Percentiles rank a stretch among this genome's conserved stretches.
phyloP scores from a whole-genome alignment of 2,329 filamentous ascomycete species.

The Phyllosticta citribraziliensis region DNA sequence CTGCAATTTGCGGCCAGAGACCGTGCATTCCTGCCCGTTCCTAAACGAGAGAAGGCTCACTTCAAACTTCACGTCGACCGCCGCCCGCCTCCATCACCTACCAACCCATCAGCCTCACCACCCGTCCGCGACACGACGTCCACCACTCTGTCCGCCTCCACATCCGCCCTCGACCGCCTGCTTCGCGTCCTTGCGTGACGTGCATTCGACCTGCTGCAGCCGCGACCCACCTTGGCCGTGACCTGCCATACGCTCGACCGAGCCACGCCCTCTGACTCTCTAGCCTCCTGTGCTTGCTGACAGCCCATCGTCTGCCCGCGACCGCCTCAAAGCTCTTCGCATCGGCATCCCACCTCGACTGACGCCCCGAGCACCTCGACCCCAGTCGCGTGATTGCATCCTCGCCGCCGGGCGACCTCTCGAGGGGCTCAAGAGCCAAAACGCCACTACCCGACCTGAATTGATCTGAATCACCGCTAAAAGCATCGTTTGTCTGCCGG shows the following conservation, averaged over 20 bases:
- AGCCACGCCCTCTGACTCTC: conserved; percentile 22
- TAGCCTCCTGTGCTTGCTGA: conserved; percentile 12
- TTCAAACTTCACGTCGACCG: conserved; percentile 13
- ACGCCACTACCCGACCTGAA: conserved; percentile 2
- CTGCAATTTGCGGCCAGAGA: conserved; percentile 10
- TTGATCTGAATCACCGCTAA: conserved; percentile 8
- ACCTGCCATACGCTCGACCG: conserved; percentile 16
- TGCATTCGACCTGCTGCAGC: conserved; percentile 10
- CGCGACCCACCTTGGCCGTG: conserved; percentile 26
- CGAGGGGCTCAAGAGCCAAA: conserved; percentile 32
- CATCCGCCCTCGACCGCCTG: neutral
- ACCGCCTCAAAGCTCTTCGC: conserved; percentile 13
- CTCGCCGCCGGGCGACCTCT: conserved; percentile 25
- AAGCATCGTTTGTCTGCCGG: conserved; percentile 7
- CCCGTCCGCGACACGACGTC: neutral
- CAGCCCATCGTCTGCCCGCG: conserved; percentile 3
- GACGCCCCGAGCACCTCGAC: conserved; percentile 18
- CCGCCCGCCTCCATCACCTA: conserved; percentile 12
- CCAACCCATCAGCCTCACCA: conserved; percentile 10
- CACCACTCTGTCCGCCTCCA: conserved; percentile 1
- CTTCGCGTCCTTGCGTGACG: conserved; percentile 4
- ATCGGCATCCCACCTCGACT: conserved; percentile 21
- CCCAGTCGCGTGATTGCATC: conserved; percentile 25
- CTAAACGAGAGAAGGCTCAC: conserved; percentile 15
- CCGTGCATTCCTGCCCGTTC: conserved; percentile 13